Evolutionary conservation across 306 rosid species (phyloP).

Genomic region (Sicyos baderoa): DNA sequence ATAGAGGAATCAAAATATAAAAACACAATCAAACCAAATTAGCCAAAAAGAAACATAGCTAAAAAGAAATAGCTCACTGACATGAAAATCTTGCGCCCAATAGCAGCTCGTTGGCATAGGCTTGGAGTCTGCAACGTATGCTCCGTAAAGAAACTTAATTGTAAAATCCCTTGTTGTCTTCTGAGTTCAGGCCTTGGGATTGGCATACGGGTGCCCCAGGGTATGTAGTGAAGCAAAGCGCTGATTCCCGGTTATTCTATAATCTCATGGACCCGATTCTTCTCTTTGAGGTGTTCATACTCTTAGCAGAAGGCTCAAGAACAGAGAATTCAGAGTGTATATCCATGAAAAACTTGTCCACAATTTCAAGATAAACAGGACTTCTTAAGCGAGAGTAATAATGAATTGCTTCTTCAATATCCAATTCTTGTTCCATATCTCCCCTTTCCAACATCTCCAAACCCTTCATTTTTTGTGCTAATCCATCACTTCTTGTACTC

Average conservation of each 20-base stretch:
- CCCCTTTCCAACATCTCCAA: too few species aligned
- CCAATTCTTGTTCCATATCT: too few species aligned
- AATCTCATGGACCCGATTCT: too few species aligned
- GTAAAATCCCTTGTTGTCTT: too few species aligned
- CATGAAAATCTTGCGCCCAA: conserved; percentile 33
- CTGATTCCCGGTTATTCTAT: too few species aligned
- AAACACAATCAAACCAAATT: conserved; percentile 29
- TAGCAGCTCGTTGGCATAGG: conserved; percentile 12
- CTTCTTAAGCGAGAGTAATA: conserved; percentile 20
- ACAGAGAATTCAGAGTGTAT: conserved; percentile 49
- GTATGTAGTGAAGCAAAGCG: too few species aligned
- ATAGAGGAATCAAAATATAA: conserved; percentile 21
- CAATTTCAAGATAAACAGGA: conserved; percentile 67
- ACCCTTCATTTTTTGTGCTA: too few species aligned
- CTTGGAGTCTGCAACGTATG: too few species aligned
- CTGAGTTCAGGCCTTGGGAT: too few species aligned
- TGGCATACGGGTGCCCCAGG: too few species aligned
- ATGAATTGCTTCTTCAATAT: too few species aligned
- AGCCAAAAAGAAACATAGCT: neutral
- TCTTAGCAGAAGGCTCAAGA: conserved; percentile 36
- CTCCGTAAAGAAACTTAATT: too few species aligned
- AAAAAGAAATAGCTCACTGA: conserved; percentile 23
- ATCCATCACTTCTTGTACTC: conserved; percentile 5
- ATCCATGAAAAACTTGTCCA: conserved; percentile 73
- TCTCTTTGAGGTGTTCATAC: conserved; percentile 36